These are phyloP conservation scores for Colletotrichum simmondsii DNA, from an alignment of 2,329 filamentous ascomycete species.

Conservation along the genomic window DNA sequence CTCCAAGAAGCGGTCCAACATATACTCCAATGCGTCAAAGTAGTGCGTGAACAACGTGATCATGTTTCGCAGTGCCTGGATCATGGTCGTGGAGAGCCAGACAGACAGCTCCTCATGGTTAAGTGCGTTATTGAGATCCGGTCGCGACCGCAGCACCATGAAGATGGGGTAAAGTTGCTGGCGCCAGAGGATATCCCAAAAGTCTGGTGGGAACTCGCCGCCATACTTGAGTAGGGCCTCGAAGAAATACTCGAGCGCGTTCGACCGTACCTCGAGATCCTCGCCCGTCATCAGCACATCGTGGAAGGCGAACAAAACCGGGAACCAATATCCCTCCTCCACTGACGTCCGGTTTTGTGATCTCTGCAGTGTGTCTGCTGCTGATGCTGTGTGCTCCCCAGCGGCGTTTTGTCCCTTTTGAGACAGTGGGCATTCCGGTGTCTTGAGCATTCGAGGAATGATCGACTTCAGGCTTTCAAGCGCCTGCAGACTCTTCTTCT, in stretches of 20 bases:
- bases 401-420: conserved; percentile 59
- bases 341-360: conserved; percentile 84
- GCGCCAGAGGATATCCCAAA: conserved; percentile 98
- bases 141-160: conserved; percentile 95
- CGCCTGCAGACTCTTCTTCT: conserved; percentile 96
- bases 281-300: conserved; percentile 99
- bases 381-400: conserved; percentile 50
- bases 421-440: conserved; percentile 92
- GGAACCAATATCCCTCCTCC: conserved; percentile 99
- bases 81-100: conserved; percentile 99
- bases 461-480: conserved; percentile 95
- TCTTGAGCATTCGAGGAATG: conserved; percentile 93
- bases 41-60: conserved; percentile 99
- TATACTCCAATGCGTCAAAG: conserved; percentile 94
- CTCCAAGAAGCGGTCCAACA: conserved; percentile 97
- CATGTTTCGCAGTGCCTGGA: conserved; percentile 97
- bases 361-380: conserved; percentile 55
- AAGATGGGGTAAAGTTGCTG: conserved; percentile 98
- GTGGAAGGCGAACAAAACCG: conserved; percentile 97
- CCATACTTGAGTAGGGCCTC: conserved; percentile 92
- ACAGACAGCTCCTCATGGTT: conserved; percentile 98
- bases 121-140: conserved; percentile 93
- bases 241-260: conserved; percentile 95
- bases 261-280: conserved; percentile 92
- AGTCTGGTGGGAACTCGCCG: conserved; percentile 89